Evolutionary conservation across 1,139 yeast species (phyloP).

Genomic region (Candida gigantensis): DNA sequence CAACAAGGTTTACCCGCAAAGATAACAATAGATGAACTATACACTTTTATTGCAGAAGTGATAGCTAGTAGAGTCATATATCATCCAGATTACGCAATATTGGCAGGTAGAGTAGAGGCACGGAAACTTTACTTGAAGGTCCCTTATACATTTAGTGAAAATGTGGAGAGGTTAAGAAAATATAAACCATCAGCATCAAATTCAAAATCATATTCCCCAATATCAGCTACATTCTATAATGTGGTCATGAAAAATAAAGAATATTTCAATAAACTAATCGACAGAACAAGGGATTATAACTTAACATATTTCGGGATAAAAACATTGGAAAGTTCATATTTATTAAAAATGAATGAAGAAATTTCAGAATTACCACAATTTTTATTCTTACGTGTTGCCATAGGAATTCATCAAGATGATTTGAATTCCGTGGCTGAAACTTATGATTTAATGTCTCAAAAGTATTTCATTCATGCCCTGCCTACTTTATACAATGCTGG

Average conservation of each 20-base stretch:
- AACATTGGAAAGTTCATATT: conserved; percentile 51
- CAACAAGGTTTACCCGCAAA: conserved; percentile 34
- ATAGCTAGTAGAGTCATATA: conserved; percentile 45
- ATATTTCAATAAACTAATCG: conserved; percentile 38
- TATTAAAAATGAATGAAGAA: conserved; percentile 34
- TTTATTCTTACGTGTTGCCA: conserved; percentile 50
- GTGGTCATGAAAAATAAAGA: conserved; percentile 33
- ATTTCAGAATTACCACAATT: conserved; percentile 54
- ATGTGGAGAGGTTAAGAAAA: conserved; percentile 25
- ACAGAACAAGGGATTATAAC: conserved; percentile 38
- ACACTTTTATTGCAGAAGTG: conserved; percentile 43
- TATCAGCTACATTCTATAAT: conserved; percentile 30
- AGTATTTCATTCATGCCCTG: conserved; percentile 55
- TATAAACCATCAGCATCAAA: conserved; percentile 17
- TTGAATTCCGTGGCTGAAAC: conserved; percentile 46
- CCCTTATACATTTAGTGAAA: conserved; percentile 34
- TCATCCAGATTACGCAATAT: conserved; percentile 48
- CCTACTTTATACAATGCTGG: conserved; percentile 60
- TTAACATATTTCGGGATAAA: conserved; percentile 54
- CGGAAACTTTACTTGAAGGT: conserved; percentile 30
- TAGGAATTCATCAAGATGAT: conserved; percentile 51
- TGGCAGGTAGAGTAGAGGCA: conserved; percentile 51
- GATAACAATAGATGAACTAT: conserved; percentile 32
- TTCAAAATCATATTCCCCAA: conserved; percentile 17
- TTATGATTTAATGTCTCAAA: conserved; percentile 51